Base-by-base conservation (phyloP, 495 filamentous ascomycete species). In the Neurospora discreta region DNA sequence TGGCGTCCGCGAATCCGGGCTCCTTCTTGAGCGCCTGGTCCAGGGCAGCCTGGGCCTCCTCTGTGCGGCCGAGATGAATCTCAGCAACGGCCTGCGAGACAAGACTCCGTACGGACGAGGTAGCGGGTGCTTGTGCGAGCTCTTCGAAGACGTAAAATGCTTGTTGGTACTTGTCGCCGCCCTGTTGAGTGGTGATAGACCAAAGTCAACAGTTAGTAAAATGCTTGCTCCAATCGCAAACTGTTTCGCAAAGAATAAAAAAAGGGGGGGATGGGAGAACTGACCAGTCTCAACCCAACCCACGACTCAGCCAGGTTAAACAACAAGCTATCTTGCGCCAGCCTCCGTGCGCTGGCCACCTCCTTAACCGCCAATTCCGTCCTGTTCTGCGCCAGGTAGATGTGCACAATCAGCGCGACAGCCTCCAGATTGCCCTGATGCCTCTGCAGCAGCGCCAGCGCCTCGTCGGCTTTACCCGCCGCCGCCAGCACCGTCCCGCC, bases 131-230 rank as follows among this genome's bases (percentile, higher is more conserved):
- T 80, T 96, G 91, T 26, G 95, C 95, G 44, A 99, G 89, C 81
- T 99, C 95, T 82, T 98, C 95, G 78, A 93, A 99, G 75, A 99
- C 94, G 86, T 99, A 99, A 84, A 95, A 99, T 42, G 95, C 91
- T 75, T 93, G 91, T 80, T 98, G 95, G 84, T 98, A 99, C 81
- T 92, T 94, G 74, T 98, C 95, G 73, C 93, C 94, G 77, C 95
- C 95, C 92, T 96, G 69, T 58, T 71, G 11, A 8, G 3, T 30
- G n/a, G 60, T 33, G 43, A n/a, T 44, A 44, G 42, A 44, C 42
- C 10, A 44, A 44, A 20, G 42, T 11, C 16, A 40, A 42, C 11
- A 13, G 58, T 74, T 42, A 75, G 68, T 70, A 42, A 65, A 65
- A 6, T 0, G 52, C 52, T 65, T 33, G 44, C 3, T 26, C n/a